Conservation (phyloP, 228 moss, liverwort and hornwort genomes). For the Sphagnum fallax region DNA sequence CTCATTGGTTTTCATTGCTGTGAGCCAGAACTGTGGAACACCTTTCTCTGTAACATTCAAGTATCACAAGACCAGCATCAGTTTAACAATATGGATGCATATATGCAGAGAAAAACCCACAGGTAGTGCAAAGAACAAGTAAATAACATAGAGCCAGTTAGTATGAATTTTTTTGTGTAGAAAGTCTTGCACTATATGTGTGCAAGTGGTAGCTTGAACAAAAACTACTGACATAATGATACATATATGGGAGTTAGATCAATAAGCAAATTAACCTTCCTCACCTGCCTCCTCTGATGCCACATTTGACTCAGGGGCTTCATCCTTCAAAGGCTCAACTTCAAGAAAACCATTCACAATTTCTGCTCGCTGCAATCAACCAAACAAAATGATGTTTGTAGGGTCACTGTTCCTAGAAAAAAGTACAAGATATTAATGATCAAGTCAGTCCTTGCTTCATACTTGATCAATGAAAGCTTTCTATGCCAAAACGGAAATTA, state of each 20-base stretch:
- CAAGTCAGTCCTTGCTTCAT: no score
- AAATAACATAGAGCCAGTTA: no score
- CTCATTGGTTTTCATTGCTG: conserved; percentile 95
- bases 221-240: not conserved
- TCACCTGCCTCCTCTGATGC: conserved; percentile 22
- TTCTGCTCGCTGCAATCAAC: conserved; percentile 55
- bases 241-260: no score
- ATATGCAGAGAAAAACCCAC: not conserved
- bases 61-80: not conserved
- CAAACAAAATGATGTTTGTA: not conserved
- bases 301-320: conserved; percentile 45
- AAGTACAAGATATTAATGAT: not conserved
- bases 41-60: conserved; percentile 50
- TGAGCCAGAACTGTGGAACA: conserved; percentile 96
- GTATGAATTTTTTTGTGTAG: no score
- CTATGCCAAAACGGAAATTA: no score
- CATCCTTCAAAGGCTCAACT: conserved; percentile 60
- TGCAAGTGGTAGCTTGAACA: not conserved
- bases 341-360: conserved; percentile 89
- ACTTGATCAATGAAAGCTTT: no score
- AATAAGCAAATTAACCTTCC: conserved; percentile 35
- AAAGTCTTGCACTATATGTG: not conserved
- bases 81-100: not conserved
- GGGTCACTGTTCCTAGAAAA: not conserved
- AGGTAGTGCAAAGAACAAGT: no score